These are phyloP conservation scores for Mortierella sp. DNA, from an alignment of 371 early-diverging fungal species.

Conservation along the genomic window DNA sequence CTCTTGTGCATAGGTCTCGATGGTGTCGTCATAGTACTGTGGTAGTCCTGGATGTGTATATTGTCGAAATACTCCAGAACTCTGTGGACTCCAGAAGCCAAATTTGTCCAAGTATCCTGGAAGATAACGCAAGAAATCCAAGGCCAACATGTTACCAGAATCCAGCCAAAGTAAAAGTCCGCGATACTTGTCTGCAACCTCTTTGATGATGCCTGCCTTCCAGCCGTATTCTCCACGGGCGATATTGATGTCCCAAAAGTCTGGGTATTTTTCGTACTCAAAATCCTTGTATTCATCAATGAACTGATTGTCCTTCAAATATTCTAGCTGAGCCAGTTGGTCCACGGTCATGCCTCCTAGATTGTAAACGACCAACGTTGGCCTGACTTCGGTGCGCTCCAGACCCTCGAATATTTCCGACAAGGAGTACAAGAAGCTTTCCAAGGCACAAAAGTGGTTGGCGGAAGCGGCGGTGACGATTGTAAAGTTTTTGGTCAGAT, in stretches of 20 bases:
- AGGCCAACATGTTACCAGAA: conserved; percentile 69
- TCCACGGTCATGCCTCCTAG: conserved; percentile 57
- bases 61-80: conserved; percentile 61
- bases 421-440: conserved; percentile 68
- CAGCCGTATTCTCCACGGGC: conserved; percentile 76
- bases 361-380: conserved; percentile 64
- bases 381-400: conserved; percentile 44
- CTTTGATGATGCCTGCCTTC: conserved; percentile 75
- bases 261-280: conserved; percentile 67
- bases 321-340: conserved; percentile 50
- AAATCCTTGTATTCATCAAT: conserved; percentile 66
- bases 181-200: conserved; percentile 64
- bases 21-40: conserved; percentile 63
- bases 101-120: conserved; percentile 60
- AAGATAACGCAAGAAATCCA: conserved; percentile 65
- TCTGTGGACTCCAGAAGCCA: conserved; percentile 72
- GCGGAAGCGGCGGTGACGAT: conserved; percentile 74
- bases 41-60: conserved; percentile 74
- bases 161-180: conserved; percentile 73
- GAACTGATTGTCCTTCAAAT: conserved; percentile 50
- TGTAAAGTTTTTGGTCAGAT: conserved; percentile 56
- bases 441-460: conserved; percentile 74
- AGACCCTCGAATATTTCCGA: conserved; percentile 57
- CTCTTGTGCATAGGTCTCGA: conserved; percentile 59
- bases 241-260: conserved; percentile 73